A percentile compares a stretch with the other conserved stretches of the same genome.
phyloP scores from a whole-genome alignment of 2,329 filamentous ascomycete genomes.

The Penicillium sp. region DNA sequence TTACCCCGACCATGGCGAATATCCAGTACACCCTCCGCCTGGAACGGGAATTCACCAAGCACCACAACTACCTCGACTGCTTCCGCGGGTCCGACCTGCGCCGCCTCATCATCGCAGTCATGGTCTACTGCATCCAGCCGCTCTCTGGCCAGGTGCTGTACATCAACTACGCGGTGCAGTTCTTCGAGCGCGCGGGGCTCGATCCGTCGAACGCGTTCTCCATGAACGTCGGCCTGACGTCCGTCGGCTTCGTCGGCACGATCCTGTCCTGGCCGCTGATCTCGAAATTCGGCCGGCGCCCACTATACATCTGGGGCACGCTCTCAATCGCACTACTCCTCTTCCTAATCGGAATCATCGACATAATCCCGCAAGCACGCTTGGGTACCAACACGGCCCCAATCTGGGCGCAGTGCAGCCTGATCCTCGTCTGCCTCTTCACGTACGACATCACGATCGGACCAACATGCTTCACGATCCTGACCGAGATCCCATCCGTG shows the following conservation, averaged over 20 bases:
- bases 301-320: slow-evolving; percentile 47
- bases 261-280: slow-evolving; percentile 48
- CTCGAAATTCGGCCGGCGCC: slow-evolving; percentile 44
- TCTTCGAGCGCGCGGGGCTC: slow-evolving; percentile 41
- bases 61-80: slow-evolving; percentile 29
- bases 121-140: slow-evolving; percentile 38
- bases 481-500: slow-evolving; percentile 58
- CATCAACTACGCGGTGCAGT: slow-evolving; percentile 37
- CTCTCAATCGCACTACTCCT: slow-evolving; percentile 39
- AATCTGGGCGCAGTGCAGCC: slow-evolving; percentile 47
- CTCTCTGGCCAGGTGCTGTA: slow-evolving; percentile 35
- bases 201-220: slow-evolving; percentile 31
- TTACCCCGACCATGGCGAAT: slow-evolving; percentile 28
- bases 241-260: slow-evolving; percentile 49
- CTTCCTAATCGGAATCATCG: slow-evolving; percentile 45
- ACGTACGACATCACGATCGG: slow-evolving; percentile 42
- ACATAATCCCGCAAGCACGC: slow-evolving; percentile 37
- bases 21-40: slow-evolving; percentile 34
- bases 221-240: slow-evolving; percentile 48
- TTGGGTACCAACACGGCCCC: slow-evolving; percentile 23
- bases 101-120: slow-evolving; percentile 32
- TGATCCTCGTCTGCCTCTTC: slow-evolving; percentile 45
- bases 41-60: slow-evolving; percentile 25
- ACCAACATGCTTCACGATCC: slow-evolving; percentile 51
- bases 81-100: slow-evolving; percentile 34